Conservation (phyloP, 768 basidiomycete species). For the Daedalea quercina region DNA sequence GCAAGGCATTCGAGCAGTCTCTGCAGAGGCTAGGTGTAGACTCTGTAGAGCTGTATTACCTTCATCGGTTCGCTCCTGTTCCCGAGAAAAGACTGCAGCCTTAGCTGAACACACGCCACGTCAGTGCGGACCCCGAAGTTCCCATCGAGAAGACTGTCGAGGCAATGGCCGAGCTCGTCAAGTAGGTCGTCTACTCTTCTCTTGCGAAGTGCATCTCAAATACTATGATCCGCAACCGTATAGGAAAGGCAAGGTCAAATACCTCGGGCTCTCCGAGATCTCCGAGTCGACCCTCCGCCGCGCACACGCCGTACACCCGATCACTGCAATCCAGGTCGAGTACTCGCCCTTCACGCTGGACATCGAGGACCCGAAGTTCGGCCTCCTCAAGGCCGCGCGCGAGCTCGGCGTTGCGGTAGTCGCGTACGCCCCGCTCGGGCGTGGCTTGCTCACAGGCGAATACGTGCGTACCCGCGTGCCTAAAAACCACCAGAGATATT, state of each 20-base stretch:
- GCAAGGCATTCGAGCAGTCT: slow-evolving; percentile 30
- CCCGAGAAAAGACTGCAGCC: too few relatives aligned
- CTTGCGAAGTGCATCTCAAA: too few relatives aligned
- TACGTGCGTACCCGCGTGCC: slow-evolving; percentile 11
- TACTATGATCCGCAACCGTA: not conserved
- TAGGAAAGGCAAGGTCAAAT: slow-evolving; percentile 23
- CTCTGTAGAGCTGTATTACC: slow-evolving; percentile 33
- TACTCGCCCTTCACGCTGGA: slow-evolving; percentile 38
- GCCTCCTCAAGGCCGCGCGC: slow-evolving; percentile 30
- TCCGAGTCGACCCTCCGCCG: slow-evolving; percentile 16
- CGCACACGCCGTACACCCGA: slow-evolving; percentile 36
- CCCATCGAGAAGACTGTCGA: slow-evolving; percentile 19
- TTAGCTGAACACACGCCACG: too few relatives aligned
- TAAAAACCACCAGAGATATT: slow-evolving; percentile 18
- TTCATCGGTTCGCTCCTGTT: slow-evolving; percentile 23
- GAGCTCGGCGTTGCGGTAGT: slow-evolving; percentile 41
- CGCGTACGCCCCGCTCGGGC: slow-evolving; percentile 33
- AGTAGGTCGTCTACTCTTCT: slow-evolving; percentile 10
- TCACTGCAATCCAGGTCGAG: slow-evolving; percentile 38
- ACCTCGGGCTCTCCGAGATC: slow-evolving; percentile 25
- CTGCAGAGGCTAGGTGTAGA: slow-evolving; percentile 31
- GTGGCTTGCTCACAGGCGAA: slow-evolving; percentile 22
- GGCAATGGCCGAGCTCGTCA: slow-evolving; percentile 22
- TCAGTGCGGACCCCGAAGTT: slow-evolving; percentile 18
- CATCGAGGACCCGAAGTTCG: slow-evolving; percentile 34